Evolutionary conservation across 768 basidiomycete species (phyloP).

Genomic region (Porphyrellus cyaneotinctus): DNA sequence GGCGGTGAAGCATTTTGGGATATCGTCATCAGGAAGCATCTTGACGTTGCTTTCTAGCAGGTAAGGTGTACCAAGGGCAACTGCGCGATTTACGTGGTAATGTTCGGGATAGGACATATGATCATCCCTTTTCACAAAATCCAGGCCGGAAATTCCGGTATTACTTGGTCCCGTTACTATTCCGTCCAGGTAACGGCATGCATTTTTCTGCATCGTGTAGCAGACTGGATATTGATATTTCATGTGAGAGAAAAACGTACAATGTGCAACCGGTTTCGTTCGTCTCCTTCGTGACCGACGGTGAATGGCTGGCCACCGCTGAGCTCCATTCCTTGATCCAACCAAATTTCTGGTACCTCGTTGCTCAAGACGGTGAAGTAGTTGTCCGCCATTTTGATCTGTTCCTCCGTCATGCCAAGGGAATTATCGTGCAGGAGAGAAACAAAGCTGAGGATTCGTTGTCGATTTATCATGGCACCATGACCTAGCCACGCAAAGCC

Average conservation of each 20-base stretch:
- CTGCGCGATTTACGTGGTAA: constrained; percentile 28
- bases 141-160: not conserved
- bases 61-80: constrained; percentile 44
- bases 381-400: constrained; percentile 66
- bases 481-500: constrained; percentile 67
- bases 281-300: constrained; percentile 51
- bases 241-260: constrained; percentile 35
- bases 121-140: constrained; percentile 10
- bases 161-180: constrained; percentile 18
- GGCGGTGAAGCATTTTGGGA: constrained; percentile 24
- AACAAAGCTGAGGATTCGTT: constrained; percentile 45
- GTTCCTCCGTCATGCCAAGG: constrained; percentile 44
- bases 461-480: constrained; percentile 50
- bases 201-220: constrained; percentile 37
- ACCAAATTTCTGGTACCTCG: constrained; percentile 55
- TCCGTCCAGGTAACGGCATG: constrained; percentile 41
- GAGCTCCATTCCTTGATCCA: constrained; percentile 58
- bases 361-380: constrained; percentile 61
- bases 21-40: constrained; percentile 35
- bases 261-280: constrained; percentile 55
- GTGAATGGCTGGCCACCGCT: constrained; percentile 62
- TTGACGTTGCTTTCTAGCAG: constrained; percentile 51
- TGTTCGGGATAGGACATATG: not conserved
- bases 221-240: not conserved
- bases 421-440: constrained; percentile 35